Percentiles rank a stretch among this genome's conserved stretches.
Conservation (phyloP, 768 basidiomycete genomes). For the Tricholoma sp. region DNA sequence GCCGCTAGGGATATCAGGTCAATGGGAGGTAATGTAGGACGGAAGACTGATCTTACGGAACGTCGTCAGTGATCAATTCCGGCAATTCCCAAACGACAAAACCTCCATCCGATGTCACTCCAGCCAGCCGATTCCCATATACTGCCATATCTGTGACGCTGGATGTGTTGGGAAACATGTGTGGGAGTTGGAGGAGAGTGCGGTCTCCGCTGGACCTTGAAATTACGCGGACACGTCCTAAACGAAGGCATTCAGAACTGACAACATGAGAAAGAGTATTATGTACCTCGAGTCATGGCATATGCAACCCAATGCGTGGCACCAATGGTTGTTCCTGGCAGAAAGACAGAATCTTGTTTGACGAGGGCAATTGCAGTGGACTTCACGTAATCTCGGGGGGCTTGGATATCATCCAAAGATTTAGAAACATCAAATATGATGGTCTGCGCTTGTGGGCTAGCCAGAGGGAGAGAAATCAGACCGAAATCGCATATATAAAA, state of each 20-base stretch:
- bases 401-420: conserved; percentile 68
- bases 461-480: conserved; percentile 2
- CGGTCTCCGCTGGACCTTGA: conserved; percentile 86
- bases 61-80: conserved; percentile 79
- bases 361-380: conserved; percentile 89
- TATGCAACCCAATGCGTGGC: conserved; percentile 92
- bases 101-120: conserved; percentile 83
- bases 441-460: conserved; percentile 60
- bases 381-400: conserved; percentile 70
- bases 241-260: not conserved
- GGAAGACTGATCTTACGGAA: conserved; percentile 52
- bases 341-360: conserved; percentile 77
- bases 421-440: conserved; percentile 75
- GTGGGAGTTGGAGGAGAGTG: conserved; percentile 72
- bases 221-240: conserved; percentile 82
- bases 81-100: conserved; percentile 89
- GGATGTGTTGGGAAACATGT: conserved; percentile 53
- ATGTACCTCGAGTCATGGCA: conserved; percentile 77
- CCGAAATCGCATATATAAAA: not conserved
- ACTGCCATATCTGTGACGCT: conserved; percentile 86
- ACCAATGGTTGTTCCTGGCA: conserved; percentile 84
- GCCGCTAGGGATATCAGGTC: conserved; percentile 39
- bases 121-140: conserved; percentile 74
- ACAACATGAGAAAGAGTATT: conserved; percentile 1
- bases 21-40: conserved; percentile 2